Conservation (phyloP, 2,329 filamentous ascomycete genomes). For the Zopfia rhizophila region DNA sequence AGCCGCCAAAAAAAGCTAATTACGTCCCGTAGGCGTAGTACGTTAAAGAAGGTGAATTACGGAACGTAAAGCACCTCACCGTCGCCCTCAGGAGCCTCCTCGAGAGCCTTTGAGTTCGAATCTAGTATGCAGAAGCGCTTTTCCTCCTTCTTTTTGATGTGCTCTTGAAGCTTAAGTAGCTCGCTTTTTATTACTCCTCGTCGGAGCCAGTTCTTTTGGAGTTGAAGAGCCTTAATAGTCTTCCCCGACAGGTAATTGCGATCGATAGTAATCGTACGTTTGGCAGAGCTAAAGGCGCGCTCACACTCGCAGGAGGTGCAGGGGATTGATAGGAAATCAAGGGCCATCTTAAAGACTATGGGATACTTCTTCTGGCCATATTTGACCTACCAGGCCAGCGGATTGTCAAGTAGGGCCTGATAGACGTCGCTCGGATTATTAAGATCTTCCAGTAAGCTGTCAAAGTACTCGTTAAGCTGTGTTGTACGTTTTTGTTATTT, state of each 20-base stretch:
- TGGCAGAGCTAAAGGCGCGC: conserved; percentile 15
- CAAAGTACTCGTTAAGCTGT: conserved; percentile 15
- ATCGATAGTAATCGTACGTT: conserved; percentile 17
- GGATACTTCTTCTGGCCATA: conserved; percentile 9
- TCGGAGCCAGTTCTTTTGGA: conserved; percentile 7
- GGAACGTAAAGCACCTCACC: too few species aligned
- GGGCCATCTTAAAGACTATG: conserved; percentile 19
- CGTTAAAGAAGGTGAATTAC: too few species aligned
- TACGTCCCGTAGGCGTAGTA: too few species aligned
- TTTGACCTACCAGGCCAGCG: conserved; percentile 14
- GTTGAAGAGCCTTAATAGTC: conserved; percentile 3
- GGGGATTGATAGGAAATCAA: conserved; percentile 17
- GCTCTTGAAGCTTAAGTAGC: too few species aligned
- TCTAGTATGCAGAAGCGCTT: too few species aligned
- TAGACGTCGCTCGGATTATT: not conserved
- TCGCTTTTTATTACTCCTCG: not conserved
- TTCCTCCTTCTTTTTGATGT: too few species aligned
- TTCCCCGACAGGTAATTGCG: too few species aligned
- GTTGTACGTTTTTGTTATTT: conserved; percentile 13
- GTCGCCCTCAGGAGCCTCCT: too few species aligned
- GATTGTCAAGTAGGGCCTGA: conserved; percentile 3
- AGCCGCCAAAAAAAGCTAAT: too few species aligned
- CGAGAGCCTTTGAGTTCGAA: too few species aligned
- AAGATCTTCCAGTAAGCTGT: conserved; percentile 9
- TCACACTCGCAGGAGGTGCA: conserved; percentile 17